Conservation (phyloP, 2,329 filamentous ascomycete genomes). For the Uncinocarpus reesii region DNA sequence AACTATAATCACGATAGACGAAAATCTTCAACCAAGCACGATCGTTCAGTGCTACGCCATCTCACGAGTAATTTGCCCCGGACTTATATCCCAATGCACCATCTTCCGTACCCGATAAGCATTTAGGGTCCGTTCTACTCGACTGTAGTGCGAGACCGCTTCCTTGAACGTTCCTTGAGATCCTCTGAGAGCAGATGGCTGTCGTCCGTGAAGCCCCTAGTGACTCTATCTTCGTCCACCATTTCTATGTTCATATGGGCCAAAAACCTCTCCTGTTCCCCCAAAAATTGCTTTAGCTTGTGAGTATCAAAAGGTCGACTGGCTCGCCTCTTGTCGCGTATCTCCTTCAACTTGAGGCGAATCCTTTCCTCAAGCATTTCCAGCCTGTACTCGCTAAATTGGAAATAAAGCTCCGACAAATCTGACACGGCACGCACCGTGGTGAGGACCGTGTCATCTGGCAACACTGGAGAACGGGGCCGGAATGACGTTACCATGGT, state of each 20-base stretch:
- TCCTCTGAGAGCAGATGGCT: constrained; percentile 31
- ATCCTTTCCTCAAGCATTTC: constrained; percentile 53
- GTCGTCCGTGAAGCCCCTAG: constrained; percentile 29
- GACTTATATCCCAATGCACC: not conserved
- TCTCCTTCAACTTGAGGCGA: constrained; percentile 35
- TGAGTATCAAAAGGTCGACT: constrained; percentile 26
- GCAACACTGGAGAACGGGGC: constrained; percentile 44
- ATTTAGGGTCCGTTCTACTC: not conserved
- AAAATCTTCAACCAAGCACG: not conserved
- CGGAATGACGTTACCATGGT: constrained; percentile 58
- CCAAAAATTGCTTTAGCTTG: constrained; percentile 23
- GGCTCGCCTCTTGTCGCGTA: constrained; percentile 27
- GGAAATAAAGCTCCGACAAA: constrained; percentile 48
- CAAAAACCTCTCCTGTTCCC: constrained; percentile 24
- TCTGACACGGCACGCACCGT: constrained; percentile 51
- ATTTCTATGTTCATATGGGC: constrained; percentile 35
- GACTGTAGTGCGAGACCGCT: constrained; percentile 18
- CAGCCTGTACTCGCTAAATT: constrained; percentile 53
- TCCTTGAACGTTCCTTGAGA: constrained; percentile 24
- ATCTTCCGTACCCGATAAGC: not conserved
- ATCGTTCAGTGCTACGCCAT: not conserved
- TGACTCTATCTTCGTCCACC: constrained; percentile 33
- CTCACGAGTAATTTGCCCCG: not conserved
- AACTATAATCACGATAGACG: not conserved
- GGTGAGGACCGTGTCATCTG: constrained; percentile 52